Conservation (phyloP, 139 green algal genomes). For the Chlamydomonas urium region DNA sequence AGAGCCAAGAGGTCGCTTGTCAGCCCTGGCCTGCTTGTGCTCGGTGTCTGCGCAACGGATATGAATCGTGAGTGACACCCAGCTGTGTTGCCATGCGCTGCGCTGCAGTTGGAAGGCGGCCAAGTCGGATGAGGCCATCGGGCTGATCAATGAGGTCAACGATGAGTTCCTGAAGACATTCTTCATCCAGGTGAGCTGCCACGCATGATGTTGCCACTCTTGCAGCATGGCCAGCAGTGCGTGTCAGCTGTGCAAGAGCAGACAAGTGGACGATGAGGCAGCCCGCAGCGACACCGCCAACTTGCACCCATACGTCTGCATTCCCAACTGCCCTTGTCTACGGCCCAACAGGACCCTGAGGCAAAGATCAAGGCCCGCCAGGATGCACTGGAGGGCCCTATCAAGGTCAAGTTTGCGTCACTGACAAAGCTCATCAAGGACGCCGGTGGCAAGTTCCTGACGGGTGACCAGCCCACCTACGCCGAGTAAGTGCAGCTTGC, state of each 20-base stretch:
- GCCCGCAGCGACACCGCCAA: no score
- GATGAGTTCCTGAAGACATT: neutral
- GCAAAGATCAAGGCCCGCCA: conserved; percentile 10
- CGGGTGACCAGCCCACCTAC: conserved; percentile 1
- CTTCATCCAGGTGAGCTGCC: neutral
- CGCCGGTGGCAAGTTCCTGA: conserved; percentile 6
- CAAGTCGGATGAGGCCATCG: conserved; percentile 9
- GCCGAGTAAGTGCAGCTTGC: conserved; percentile 9
- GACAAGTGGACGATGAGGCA: no score
- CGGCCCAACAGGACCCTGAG: neutral
- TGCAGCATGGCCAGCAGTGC: no score
- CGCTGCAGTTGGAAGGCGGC: conserved; percentile 4
- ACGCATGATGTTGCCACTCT: no score
- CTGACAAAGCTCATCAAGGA: neutral
- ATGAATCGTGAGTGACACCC: no score
- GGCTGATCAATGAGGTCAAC: neutral
- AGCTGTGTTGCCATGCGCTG: no score
- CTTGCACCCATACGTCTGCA: no score
- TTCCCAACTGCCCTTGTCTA: no score
- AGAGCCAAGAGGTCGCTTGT: no score
- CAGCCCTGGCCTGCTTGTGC: no score
- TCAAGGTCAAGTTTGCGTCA: conserved; percentile 13
- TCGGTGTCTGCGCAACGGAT: no score
- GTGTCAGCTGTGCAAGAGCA: no score
- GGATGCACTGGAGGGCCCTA: neutral